Evolutionary conservation across 257 asterid species (phyloP).

Genomic region (Solanum raphanifolium): DNA sequence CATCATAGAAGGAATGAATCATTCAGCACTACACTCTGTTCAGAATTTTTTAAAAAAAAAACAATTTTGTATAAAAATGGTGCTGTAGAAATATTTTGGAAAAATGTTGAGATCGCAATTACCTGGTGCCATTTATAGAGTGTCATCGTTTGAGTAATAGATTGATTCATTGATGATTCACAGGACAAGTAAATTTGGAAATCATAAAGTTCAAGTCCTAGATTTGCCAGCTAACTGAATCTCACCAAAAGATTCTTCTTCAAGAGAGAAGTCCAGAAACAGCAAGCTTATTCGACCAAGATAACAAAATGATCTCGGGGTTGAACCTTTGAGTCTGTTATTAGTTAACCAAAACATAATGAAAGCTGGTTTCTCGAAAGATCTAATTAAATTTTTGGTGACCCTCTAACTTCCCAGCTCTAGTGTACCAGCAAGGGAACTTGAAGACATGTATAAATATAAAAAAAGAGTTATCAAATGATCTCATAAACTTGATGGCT

Average conservation of each 20-base stretch:
- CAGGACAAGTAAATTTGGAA: not conserved
- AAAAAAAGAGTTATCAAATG: not conserved
- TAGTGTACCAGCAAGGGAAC: not conserved
- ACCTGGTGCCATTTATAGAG: not conserved
- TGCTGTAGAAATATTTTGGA: not conserved
- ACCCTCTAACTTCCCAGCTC: not conserved
- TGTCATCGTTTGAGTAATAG: not conserved
- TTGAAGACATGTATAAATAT: not conserved
- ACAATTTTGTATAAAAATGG: not conserved
- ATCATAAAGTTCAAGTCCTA: not conserved
- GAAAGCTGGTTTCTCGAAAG: not conserved
- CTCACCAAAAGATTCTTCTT: not conserved
- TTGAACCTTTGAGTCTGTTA: not conserved
- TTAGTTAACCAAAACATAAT: not conserved
- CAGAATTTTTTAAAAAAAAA: not conserved
- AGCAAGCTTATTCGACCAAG: not conserved
- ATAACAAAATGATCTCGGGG: not conserved
- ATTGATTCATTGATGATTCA: not conserved
- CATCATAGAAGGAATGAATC: slow-evolving; percentile 11
- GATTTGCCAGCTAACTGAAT: not conserved
- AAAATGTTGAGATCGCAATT: not conserved
- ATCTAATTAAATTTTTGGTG: not conserved
- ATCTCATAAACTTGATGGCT: not conserved
- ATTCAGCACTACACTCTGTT: slow-evolving; percentile 16
- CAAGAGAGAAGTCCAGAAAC: not conserved